phyloP scores from a whole-genome alignment of 805 yeast species.

The Jamesozyma spencerorum region DNA sequence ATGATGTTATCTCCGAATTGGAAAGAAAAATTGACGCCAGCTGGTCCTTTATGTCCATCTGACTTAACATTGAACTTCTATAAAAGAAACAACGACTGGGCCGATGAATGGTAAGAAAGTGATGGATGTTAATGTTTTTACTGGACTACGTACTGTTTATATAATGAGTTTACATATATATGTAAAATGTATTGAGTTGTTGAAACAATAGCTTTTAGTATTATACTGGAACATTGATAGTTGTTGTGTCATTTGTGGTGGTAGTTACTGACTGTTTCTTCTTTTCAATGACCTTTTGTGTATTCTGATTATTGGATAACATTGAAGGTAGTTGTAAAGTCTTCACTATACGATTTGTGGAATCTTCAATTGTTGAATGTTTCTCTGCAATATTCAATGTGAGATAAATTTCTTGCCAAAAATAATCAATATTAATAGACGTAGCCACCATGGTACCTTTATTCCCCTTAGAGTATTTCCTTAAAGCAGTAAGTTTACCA shows the following conservation, averaged over 20 bases:
- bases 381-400: constrained; percentile 34
- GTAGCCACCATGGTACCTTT: constrained; percentile 35
- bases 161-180: no score
- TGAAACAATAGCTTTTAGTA: no score
- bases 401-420: constrained; percentile 39
- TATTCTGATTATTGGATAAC: no score
- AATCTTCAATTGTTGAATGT: constrained; percentile 17
- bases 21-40: constrained; percentile 44
- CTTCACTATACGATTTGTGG: not conserved
- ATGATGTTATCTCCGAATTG: constrained; percentile 35
- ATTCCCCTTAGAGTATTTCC: constrained; percentile 17
- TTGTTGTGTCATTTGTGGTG: no score
- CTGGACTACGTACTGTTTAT: no score
- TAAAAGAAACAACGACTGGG: not conserved
- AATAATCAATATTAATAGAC: constrained; percentile 33
- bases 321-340: no score
- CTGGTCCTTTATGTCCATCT: constrained; percentile 49
- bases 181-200: no score
- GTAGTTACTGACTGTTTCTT: no score
- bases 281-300: no score
- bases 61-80: constrained; percentile 27
- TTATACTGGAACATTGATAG: no score
- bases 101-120: no score
- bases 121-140: no score
- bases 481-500: constrained; percentile 43